Evolutionary conservation across 2,329 filamentous ascomycete genomes (phyloP).

Genomic region (Karstenula rhodostoma): DNA sequence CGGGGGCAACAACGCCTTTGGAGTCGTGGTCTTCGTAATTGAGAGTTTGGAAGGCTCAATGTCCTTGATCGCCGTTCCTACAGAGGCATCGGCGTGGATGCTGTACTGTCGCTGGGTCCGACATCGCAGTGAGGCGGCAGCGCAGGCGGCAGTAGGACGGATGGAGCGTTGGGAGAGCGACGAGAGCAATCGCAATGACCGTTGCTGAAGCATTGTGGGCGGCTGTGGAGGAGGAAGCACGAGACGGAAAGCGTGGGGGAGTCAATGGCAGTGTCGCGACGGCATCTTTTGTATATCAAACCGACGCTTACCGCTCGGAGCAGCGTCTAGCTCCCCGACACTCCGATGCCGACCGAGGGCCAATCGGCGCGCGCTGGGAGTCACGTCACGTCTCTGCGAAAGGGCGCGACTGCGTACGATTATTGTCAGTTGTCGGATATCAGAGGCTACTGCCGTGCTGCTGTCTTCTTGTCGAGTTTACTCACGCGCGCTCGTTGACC

Average conservation of each 20-base stretch:
- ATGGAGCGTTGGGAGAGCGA: constrained; percentile 38
- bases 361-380: constrained; percentile 25
- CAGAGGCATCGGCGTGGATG: constrained; percentile 57
- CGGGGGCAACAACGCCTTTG: constrained; percentile 76
- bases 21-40: constrained; percentile 76
- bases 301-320: constrained; percentile 38
- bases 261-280: constrained; percentile 19
- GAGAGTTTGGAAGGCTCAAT: constrained; percentile 81
- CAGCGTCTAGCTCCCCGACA: constrained; percentile 16
- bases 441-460: constrained; percentile 34
- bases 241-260: constrained; percentile 23
- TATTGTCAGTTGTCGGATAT: constrained; percentile 31
- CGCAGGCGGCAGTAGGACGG: constrained; percentile 35
- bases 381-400: constrained; percentile 10
- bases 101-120: constrained; percentile 58
- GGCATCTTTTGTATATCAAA: constrained; percentile 32
- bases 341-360: constrained; percentile 18
- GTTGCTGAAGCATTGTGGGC: constrained; percentile 48
- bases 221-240: constrained; percentile 16
- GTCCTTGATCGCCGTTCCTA: constrained; percentile 64
- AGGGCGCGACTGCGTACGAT: constrained; percentile 30
- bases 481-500: neutral
- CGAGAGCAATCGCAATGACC: constrained; percentile 45
- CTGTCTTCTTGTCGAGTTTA: neutral
- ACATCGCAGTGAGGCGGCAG: constrained; percentile 56